Evolutionary conservation across 2,329 filamentous ascomycete genomes (phyloP).

Genomic region (Davidsoniella eucalypti): DNA sequence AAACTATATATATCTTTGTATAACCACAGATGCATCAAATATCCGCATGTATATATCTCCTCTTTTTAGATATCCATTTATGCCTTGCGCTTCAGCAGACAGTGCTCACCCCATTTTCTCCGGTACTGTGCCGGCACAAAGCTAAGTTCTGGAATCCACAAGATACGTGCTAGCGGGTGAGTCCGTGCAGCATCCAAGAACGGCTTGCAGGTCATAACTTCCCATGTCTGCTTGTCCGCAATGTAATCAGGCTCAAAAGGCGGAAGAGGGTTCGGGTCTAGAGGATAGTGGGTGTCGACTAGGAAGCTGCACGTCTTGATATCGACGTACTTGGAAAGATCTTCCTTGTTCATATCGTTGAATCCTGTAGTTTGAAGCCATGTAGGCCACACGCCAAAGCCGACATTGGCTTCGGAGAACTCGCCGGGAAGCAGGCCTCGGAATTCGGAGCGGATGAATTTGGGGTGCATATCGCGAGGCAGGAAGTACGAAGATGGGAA

Average conservation of each 20-base stretch:
- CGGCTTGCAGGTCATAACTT: constrained; percentile 52
- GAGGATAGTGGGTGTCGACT: constrained; percentile 71
- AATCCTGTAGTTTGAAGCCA: constrained; percentile 70
- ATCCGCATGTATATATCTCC: not conserved
- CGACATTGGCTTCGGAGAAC: constrained; percentile 57
- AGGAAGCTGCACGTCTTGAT: constrained; percentile 63
- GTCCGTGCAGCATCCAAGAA: constrained; percentile 74
- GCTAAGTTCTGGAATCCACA: constrained; percentile 64
- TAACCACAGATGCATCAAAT: not conserved
- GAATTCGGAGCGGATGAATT: constrained; percentile 86
- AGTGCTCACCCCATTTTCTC: constrained; percentile 78
- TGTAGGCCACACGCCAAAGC: constrained; percentile 59
- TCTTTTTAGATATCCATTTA: not conserved
- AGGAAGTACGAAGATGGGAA: constrained; percentile 90
- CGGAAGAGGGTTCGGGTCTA: constrained; percentile 20
- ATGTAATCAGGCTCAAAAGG: constrained; percentile 61
- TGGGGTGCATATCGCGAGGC: constrained; percentile 65
- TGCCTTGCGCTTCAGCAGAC: constrained; percentile 50
- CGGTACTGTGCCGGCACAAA: constrained; percentile 52
- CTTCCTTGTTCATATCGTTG: constrained; percentile 84
- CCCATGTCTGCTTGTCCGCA: constrained; percentile 59
- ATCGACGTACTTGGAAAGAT: constrained; percentile 71
- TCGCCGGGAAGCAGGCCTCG: constrained; percentile 76
- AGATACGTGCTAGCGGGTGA: constrained; percentile 51
- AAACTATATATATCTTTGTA: not conserved